Evolutionary conservation across 306 rosid genomes (phyloP), one percentile per base, ranked within the genome.

Genomic region (Vachellia collinsii): DNA sequence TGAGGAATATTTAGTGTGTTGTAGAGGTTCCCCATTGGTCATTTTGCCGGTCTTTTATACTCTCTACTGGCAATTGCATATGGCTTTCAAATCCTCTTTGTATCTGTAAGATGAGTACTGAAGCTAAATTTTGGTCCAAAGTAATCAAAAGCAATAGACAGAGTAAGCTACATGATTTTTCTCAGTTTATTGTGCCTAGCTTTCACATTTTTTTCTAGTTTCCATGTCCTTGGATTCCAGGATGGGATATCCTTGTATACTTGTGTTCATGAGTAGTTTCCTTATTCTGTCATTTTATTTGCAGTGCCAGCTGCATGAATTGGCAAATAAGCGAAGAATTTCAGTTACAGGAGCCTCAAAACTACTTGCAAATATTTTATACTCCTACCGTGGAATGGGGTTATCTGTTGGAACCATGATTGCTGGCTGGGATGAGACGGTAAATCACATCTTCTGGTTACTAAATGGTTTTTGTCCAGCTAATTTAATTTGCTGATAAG

Each of bases 381-480:
- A 91, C 92, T 95, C 97, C 59, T 95, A 93, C 72, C 93, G 92
- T 41, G 97, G 97, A 74, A 91, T 93, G 99, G 99, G 97, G 51
- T 86, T 95, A 46, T 93, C 98, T 68, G 97, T 93, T 53, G 99
- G 97, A 61, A 93, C 98, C 84, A 93, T 95, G 98, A 93, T 93
- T 25, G 99, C 98, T 53, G 99, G 99, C 82, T 95, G 99, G 99
- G 98, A 93, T 77, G 99, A 92, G 77, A 93, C 93, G 87, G 99
- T 95, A 95, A 85, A 42, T 69, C 36, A 48, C 59, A 3, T 6
- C 19, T 76, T 62, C 80, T 73, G 34, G 69, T 41, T 59, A 12
- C 11, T 71, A 9, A 34, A 66, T 73, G 62, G 11, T 11, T 76
- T 71, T 58, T 17, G 62, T 17, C 82, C 42, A 22, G 67, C 66